These are phyloP conservation scores for Phaeophleospora eucalypticola DNA, from an alignment of 2,329 filamentous ascomycete genomes.

Conservation along the genomic window DNA sequence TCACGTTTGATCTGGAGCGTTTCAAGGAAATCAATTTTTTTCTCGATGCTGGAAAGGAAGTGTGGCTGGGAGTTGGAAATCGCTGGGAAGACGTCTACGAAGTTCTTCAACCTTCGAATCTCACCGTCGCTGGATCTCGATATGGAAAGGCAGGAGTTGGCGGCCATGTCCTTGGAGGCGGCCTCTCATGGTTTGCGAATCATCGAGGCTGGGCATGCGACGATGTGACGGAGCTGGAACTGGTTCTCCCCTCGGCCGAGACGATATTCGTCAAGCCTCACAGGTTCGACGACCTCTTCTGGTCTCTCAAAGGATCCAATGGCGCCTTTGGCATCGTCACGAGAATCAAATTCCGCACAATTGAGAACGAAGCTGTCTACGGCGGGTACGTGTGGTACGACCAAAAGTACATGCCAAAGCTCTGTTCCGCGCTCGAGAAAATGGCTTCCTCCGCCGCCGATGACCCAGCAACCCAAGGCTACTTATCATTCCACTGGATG, in stretches of 20 bases:
- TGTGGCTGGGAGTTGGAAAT: slow-evolving; percentile 41
- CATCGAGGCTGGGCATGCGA: slow-evolving; percentile 48
- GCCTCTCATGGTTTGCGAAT: slow-evolving; percentile 48
- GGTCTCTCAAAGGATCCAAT: slow-evolving; percentile 25
- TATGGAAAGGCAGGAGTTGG: slow-evolving; percentile 43
- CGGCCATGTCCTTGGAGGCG: slow-evolving; percentile 44
- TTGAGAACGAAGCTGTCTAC: slow-evolving; percentile 25
- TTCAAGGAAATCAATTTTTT: slow-evolving; percentile 16
- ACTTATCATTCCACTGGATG: slow-evolving; percentile 20
- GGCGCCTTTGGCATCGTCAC: slow-evolving; percentile 27
- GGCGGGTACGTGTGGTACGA: slow-evolving; percentile 19
- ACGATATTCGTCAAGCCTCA: slow-evolving; percentile 18
- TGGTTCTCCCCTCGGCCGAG: slow-evolving; percentile 24
- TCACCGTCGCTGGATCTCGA: slow-evolving; percentile 45
- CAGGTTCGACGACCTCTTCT: slow-evolving; percentile 25
- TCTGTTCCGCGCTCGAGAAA: slow-evolving; percentile 14
- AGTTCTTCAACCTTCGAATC: slow-evolving; percentile 37
- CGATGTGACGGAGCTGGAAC: slow-evolving; percentile 19
- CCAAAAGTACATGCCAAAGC: slow-evolving; percentile 6
- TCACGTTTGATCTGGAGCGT: slow-evolving; percentile 26
- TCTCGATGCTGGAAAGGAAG: slow-evolving; percentile 10
- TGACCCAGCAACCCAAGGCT: slow-evolving; percentile 13
- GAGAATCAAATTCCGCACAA: slow-evolving; percentile 19
- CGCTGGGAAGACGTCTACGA: slow-evolving; percentile 44
- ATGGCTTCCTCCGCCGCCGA: slow-evolving; percentile 5